Percentiles rank a stretch among this genome's conserved stretches.
These are phyloP conservation scores for Ascochyta fabae DNA, from an alignment of 2,329 filamentous ascomycete genomes.

Conservation along the genomic window DNA sequence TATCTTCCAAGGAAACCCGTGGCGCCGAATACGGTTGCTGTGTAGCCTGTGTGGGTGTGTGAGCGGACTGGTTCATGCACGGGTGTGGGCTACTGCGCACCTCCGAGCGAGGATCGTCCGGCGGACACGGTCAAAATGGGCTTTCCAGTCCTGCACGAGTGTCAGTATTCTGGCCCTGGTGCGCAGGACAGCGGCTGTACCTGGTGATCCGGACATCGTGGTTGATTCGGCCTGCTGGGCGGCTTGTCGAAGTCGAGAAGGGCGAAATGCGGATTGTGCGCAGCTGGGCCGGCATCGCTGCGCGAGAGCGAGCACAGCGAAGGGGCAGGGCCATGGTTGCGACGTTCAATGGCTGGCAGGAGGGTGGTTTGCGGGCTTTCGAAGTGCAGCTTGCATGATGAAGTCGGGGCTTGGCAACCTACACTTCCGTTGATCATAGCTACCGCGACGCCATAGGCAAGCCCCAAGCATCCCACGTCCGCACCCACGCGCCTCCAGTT, in stretches of 20 bases:
- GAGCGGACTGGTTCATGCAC: slow-evolving; percentile 29
- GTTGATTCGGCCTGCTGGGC: slow-evolving; percentile 45
- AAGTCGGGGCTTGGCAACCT: slow-evolving; percentile 31
- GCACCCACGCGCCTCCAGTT: slow-evolving; percentile 20
- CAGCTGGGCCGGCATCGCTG: slow-evolving; percentile 44
- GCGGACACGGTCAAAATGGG: slow-evolving; percentile 88
- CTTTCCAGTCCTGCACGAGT: slow-evolving; percentile 75
- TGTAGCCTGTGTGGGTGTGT: slow-evolving; percentile 71
- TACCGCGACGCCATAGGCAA: slow-evolving; percentile 24
- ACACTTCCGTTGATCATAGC: slow-evolving; percentile 26
- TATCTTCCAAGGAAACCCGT: slow-evolving; percentile 95
- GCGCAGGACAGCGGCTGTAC: slow-evolving; percentile 14
- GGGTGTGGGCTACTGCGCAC: slow-evolving; percentile 56
- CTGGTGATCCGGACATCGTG: slow-evolving; percentile 89
- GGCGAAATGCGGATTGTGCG: slow-evolving; percentile 36
- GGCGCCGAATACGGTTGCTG: slow-evolving; percentile 96
- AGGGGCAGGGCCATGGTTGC: slow-evolving; percentile 49
- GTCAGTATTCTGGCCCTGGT: slow-evolving; percentile 16
- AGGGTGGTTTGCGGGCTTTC: slow-evolving; percentile 36
- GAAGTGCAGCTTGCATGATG: slow-evolving; percentile 30
- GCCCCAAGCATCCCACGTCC: slow-evolving; percentile 24
- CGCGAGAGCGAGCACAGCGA: slow-evolving; percentile 49
- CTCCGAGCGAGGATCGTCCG: slow-evolving; percentile 88
- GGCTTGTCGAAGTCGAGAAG: slow-evolving; percentile 38
- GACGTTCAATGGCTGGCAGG: slow-evolving; percentile 48